Conservation (phyloP, 768 basidiomycete species). For the Glaciozyma martinii region DNA sequence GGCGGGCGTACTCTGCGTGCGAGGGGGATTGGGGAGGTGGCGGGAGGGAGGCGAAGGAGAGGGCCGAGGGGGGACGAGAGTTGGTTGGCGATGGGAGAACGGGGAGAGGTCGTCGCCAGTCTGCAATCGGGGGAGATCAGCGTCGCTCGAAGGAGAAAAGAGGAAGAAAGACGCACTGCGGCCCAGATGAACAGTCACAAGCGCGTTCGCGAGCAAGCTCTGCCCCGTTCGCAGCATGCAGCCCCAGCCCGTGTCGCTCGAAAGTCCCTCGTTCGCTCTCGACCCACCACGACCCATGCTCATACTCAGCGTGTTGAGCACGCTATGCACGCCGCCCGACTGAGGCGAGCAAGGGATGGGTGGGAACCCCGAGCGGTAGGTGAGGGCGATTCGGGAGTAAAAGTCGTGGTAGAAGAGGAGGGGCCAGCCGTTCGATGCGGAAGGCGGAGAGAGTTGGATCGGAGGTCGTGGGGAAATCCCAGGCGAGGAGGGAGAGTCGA, state of each 20-base stretch:
- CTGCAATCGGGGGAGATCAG: slow-evolving; percentile 43
- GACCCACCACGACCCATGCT: slow-evolving; percentile 54
- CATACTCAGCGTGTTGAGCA: slow-evolving; percentile 21
- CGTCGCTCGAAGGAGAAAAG: neutral
- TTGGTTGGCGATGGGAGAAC: slow-evolving; percentile 45
- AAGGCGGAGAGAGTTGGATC: slow-evolving; percentile 20
- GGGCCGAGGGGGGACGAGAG: neutral
- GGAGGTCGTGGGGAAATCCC: slow-evolving; percentile 17
- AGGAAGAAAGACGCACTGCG: slow-evolving; percentile 48
- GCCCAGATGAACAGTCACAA: slow-evolving; percentile 67
- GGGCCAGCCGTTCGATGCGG: slow-evolving; percentile 50
- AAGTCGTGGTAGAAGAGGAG: slow-evolving; percentile 81
- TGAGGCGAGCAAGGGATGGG: slow-evolving; percentile 53
- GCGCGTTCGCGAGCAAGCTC: slow-evolving; percentile 66
- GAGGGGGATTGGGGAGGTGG: slow-evolving; percentile 36
- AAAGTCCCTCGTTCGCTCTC: slow-evolving; percentile 60
- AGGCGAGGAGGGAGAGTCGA: slow-evolving; percentile 17
- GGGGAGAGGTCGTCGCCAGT: slow-evolving; percentile 71
- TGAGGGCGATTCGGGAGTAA: slow-evolving; percentile 77
- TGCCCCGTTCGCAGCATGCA: slow-evolving; percentile 88
- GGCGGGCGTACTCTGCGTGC: slow-evolving; percentile 75
- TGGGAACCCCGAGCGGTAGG: slow-evolving; percentile 78
- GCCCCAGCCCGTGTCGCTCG: slow-evolving; percentile 79
- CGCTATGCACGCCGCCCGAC: slow-evolving; percentile 36
- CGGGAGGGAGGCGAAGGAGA: neutral